Evolutionary conservation across 371 early-diverging fungal genomes (phyloP), one percentile per base, ranked within the genome.

Genomic region (Rhizopus delemar): DNA sequence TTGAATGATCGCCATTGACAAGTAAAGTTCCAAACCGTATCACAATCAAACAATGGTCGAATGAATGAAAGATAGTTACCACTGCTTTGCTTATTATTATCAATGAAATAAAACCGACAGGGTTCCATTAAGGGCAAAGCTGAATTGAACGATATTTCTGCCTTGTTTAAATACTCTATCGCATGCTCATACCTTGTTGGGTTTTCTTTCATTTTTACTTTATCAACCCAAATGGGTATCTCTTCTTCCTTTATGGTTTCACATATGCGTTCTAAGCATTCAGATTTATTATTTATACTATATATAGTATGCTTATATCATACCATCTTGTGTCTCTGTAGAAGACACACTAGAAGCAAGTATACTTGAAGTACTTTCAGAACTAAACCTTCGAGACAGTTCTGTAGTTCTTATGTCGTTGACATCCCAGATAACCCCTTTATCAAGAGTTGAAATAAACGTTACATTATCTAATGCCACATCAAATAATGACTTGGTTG

Each of bases 21-120:
- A 4, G 78, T 70, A 58, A 85, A 85, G n/a, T 80, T 69, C 70
- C 80, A 79, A 2, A 82, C 83, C 0, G 83, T 80, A 33, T 71
- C 71, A 38, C 81, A 81, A 7, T 69, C 53, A 59, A 82, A 85
- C 33, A 85, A 41, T 0, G 70, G 69, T 33, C 74, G 71, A 11
- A 85, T 75, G 3, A 75, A 65, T 4, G 77, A 68, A 22, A 78
- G 70, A 43, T 85, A 85, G 15, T 72, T 64, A 48, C 22, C 0
- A 22, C 71, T 70, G 22, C 39, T 39, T 55, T 76, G 68, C 1
- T 66, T 59, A 5, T 70, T 67, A 9, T 77, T 80, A 50, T 82
- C 83, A 45, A 77, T 77, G 58, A 83, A 83, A 65, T 81, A 78
- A 35, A 85, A 67, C 0, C 65, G 68, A 60, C 58, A 68, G 13